A percentile compares a stretch with the other conserved stretches of the same genome.
Evolutionary conservation across 371 early-diverging fungal species (phyloP).

Genomic region (Mortierella sp.): DNA sequence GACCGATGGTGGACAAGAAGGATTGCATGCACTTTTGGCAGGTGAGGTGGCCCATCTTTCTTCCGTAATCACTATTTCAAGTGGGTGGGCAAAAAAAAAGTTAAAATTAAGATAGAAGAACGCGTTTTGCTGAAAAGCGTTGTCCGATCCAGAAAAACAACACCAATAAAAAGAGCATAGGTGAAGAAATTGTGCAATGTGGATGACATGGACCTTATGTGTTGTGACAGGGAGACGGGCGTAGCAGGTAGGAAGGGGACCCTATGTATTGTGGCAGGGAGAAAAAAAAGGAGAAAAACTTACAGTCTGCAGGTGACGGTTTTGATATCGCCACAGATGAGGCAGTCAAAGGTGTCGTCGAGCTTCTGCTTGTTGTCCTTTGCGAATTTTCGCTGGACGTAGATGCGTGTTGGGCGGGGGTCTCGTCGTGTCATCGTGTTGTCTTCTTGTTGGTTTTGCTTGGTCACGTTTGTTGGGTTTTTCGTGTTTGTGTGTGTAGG

Average conservation of each 20-base stretch:
- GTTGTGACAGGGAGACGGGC: neutral
- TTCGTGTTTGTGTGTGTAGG: neutral
- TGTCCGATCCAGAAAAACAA: no score
- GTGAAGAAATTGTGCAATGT: no score
- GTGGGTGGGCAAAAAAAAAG: neutral
- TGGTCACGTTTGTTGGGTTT: neutral
- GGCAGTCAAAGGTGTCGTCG: constrained; percentile 86
- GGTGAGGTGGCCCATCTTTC: neutral
- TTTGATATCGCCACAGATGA: constrained; percentile 87
- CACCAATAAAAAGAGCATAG: no score
- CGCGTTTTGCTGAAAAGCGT: no score
- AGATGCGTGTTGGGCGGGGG: constrained; percentile 69
- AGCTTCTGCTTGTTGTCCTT: constrained; percentile 71
- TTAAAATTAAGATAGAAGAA: no score
- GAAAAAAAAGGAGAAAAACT: constrained; percentile 10
- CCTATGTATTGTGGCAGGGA: neutral
- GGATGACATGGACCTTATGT: no score
- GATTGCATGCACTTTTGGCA: neutral
- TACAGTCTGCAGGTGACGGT: constrained; percentile 82
- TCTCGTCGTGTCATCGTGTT: neutral
- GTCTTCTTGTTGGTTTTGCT: neutral
- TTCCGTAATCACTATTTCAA: neutral
- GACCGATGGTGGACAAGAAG: neutral
- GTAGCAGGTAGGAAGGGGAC: neutral
- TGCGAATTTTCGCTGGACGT: constrained; percentile 74